Conservation (phyloP, 2,329 filamentous ascomycete genomes). For the Colletotrichum tropicicola region DNA sequence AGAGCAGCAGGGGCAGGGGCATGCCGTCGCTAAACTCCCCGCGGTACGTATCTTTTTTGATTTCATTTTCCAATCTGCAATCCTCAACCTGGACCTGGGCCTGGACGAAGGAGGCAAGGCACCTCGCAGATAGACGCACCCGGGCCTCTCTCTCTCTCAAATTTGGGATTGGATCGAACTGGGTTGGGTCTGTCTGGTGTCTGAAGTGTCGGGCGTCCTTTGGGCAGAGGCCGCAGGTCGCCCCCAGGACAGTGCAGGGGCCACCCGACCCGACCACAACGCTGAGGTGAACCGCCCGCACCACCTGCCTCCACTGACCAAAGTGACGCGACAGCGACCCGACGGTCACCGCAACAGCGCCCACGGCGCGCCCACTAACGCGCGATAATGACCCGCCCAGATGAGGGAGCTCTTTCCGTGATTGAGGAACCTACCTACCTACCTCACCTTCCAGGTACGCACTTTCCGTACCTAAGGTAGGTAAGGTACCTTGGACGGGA, state of each 20-base stretch:
- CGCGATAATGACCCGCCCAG: too few relatives aligned
- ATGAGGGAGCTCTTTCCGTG: too few relatives aligned
- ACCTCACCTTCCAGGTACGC: too few relatives aligned
- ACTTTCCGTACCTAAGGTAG: too few relatives aligned
- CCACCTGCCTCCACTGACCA: too few relatives aligned
- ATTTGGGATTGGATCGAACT: background rate
- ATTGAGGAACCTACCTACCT: too few relatives aligned
- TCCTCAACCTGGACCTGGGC: background rate
- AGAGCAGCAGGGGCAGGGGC: too few relatives aligned
- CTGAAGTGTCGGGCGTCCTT: background rate
- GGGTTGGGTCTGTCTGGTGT: background rate
- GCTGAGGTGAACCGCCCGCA: too few relatives aligned
- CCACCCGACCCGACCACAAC: constrained; percentile 2
- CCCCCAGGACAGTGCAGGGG: background rate
- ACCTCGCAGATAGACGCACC: background rate
- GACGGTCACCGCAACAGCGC: too few relatives aligned
- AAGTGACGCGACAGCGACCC: too few relatives aligned
- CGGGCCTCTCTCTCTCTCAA: background rate
- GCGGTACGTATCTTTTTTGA: background rate
- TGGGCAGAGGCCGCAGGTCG: background rate
- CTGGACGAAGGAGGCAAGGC: background rate
- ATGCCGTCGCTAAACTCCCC: background rate
- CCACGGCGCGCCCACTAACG: too few relatives aligned
- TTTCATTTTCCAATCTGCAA: background rate
- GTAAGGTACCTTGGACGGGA: too few relatives aligned